Evolutionary conservation across 306 rosid genomes (phyloP).

Genomic region (Adenanthera pavonina): DNA sequence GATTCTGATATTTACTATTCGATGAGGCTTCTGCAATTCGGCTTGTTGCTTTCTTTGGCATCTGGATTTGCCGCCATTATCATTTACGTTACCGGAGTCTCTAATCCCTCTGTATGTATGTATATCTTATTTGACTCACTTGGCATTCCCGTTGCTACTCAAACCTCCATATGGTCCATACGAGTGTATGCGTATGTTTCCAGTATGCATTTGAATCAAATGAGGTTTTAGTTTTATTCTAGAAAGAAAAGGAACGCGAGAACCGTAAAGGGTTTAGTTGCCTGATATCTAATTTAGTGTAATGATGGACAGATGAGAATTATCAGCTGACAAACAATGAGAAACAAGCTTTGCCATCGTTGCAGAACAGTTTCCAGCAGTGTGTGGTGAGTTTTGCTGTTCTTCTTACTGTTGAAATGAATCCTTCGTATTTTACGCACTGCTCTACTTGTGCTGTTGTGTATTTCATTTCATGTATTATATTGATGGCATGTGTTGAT

Average conservation of each 20-base stretch:
- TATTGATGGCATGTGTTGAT: not conserved
- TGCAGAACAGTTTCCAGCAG: slow-evolving; percentile 72
- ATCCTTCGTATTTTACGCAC: not conserved
- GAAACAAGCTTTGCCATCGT: slow-evolving; percentile 64
- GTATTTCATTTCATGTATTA: slow-evolving; percentile 5
- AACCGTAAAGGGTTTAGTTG: not conserved
- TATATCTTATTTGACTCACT: slow-evolving; percentile 23
- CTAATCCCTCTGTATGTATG: slow-evolving; percentile 60
- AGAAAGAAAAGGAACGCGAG: not conserved
- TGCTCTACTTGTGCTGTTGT: not conserved
- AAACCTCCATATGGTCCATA: not conserved
- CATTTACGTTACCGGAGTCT: slow-evolving; percentile 52
- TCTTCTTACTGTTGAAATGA: not conserved
- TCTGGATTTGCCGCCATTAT: slow-evolving; percentile 59
- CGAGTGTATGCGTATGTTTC: not conserved
- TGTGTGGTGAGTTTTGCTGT: slow-evolving; percentile 79
- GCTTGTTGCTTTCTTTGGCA: slow-evolving; percentile 49
- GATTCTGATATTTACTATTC: slow-evolving; percentile 1
- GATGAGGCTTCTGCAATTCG: slow-evolving; percentile 54
- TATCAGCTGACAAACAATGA: slow-evolving; percentile 68
- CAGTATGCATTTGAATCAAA: not conserved
- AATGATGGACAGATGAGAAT: slow-evolving; percentile 48
- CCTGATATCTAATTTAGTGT: slow-evolving; percentile 24
- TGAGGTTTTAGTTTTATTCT: not conserved
- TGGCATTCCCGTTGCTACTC: not conserved